Conservation (phyloP, 2,329 filamentous ascomycete genomes). For the Hypoxylon sp. region DNA sequence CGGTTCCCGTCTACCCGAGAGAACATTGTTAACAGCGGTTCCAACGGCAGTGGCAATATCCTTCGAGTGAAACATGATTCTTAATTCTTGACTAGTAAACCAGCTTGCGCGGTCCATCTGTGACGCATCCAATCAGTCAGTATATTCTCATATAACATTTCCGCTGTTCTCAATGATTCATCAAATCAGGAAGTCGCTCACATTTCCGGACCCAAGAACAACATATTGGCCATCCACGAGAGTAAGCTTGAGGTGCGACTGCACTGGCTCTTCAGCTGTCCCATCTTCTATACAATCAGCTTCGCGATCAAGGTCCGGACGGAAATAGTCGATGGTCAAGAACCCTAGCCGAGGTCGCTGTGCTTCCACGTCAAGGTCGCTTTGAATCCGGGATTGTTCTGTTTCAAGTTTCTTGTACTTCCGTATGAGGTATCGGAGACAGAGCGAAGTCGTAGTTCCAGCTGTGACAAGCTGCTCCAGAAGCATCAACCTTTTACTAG, state of each 20-base stretch:
- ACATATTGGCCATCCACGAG: slow-evolving; percentile 78
- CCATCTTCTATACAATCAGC: slow-evolving; percentile 6
- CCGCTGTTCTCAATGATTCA: not conserved
- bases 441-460: slow-evolving; percentile 79
- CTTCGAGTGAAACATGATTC: slow-evolving; percentile 69
- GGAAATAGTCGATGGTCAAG: slow-evolving; percentile 73
- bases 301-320: slow-evolving; percentile 48
- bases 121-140: slow-evolving; percentile 30
- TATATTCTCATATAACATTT: not conserved
- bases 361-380: slow-evolving; percentile 59
- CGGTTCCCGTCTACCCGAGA: slow-evolving; percentile 55
- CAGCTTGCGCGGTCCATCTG: slow-evolving; percentile 84
- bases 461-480: slow-evolving; percentile 86
- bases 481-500: slow-evolving; percentile 79
- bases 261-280: slow-evolving; percentile 71
- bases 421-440: slow-evolving; percentile 71
- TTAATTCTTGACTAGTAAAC: slow-evolving; percentile 89
- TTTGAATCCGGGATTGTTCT: slow-evolving; percentile 40
- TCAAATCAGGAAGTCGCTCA: slow-evolving; percentile 20
- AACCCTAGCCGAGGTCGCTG: slow-evolving; percentile 61
- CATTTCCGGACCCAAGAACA: slow-evolving; percentile 83
- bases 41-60: slow-evolving; percentile 54
- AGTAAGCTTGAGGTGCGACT: slow-evolving; percentile 83
- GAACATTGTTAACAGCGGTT: slow-evolving; percentile 52
- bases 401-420: slow-evolving; percentile 62